Percentiles rank a stretch among this genome's conserved stretches.
Evolutionary conservation across 306 rosid genomes (phyloP).

Genomic region (Delonix regia): DNA sequence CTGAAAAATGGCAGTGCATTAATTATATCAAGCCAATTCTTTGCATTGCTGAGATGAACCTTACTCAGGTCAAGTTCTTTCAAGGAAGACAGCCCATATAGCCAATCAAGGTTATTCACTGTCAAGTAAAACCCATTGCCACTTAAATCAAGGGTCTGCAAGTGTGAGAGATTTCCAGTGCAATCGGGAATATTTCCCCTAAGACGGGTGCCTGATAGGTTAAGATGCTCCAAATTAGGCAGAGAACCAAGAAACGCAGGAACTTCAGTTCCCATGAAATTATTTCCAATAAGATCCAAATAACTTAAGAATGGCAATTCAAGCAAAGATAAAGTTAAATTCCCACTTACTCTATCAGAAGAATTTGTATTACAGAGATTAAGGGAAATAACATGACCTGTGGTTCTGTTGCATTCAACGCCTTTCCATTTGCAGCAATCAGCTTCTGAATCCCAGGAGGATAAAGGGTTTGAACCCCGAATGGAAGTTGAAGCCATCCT

Average conservation of each 20-base stretch:
- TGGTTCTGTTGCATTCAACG: constrained; percentile 32
- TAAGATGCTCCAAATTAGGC: constrained; percentile 26
- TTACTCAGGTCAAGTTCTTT: constrained; percentile 25
- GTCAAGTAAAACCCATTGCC: neutral
- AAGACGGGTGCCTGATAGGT: constrained; percentile 30
- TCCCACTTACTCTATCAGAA: neutral
- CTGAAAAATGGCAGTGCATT: constrained; percentile 1
- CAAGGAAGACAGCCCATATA: constrained; percentile 26
- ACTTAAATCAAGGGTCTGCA: constrained; percentile 35
- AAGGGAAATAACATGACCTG: constrained; percentile 43
- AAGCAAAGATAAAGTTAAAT: constrained; percentile 21
- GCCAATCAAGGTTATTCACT: constrained; percentile 23
- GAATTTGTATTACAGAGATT: constrained; percentile 18
- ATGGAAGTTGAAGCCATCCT: constrained; percentile 8
- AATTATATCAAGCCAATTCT: constrained; percentile 29
- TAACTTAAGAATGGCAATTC: constrained; percentile 24
- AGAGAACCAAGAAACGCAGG: constrained; percentile 31
- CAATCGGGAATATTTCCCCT: constrained; percentile 3
- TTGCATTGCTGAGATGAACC: neutral
- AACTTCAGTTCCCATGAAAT: neutral
- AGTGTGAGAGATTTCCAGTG: constrained; percentile 30
- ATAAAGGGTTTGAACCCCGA: constrained; percentile 14
- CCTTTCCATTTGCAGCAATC: constrained; percentile 41
- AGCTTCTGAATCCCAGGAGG: constrained; percentile 1
- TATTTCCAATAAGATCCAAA: constrained; percentile 33